These are phyloP conservation scores for Diaporthe sp. DNA, from an alignment of 2,329 filamentous ascomycete species.

Conservation along the genomic window DNA sequence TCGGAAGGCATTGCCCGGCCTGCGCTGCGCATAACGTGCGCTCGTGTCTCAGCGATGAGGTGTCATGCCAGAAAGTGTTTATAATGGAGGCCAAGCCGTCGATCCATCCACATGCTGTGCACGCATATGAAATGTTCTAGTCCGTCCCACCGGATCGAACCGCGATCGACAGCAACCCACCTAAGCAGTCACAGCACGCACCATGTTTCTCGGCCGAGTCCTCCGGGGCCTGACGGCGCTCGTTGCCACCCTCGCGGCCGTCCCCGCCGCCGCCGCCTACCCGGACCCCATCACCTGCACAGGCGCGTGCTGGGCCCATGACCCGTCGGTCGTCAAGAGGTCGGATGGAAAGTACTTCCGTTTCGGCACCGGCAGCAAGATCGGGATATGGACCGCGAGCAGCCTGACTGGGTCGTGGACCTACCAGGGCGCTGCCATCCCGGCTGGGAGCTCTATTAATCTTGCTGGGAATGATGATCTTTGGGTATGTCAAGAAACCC, in stretches of 20 bases:
- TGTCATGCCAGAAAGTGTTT: background rate
- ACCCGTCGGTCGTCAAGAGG: constrained; percentile 54
- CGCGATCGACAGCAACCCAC: background rate
- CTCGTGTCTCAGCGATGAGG: no score
- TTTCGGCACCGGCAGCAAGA: constrained; percentile 54
- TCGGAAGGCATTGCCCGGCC: background rate
- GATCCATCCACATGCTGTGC: background rate
- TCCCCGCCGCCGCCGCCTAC: constrained; percentile 45
- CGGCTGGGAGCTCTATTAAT: constrained; percentile 56
- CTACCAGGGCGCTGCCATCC: constrained; percentile 56
- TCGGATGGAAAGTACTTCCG: constrained; percentile 56
- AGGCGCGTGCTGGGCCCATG: constrained; percentile 55
- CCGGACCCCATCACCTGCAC: constrained; percentile 52
- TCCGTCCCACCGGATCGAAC: background rate
- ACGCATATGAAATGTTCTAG: background rate
- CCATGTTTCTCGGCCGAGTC: constrained; percentile 31
- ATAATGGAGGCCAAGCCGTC: constrained; percentile 13
- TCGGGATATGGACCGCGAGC: constrained; percentile 52
- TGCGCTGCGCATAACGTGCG: background rate
- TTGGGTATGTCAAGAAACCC: no score
- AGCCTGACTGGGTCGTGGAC: constrained; percentile 57
- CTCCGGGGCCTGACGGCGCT: constrained; percentile 17
- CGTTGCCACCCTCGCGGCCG: constrained; percentile 36
- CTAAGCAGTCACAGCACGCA: background rate
- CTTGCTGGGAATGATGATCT: constrained; percentile 57